A percentile compares a stretch with the other conserved stretches of the same genome.
phyloP scores from a whole-genome alignment of 768 basidiomycete species.

The Macrolepiota fuliginosa region DNA sequence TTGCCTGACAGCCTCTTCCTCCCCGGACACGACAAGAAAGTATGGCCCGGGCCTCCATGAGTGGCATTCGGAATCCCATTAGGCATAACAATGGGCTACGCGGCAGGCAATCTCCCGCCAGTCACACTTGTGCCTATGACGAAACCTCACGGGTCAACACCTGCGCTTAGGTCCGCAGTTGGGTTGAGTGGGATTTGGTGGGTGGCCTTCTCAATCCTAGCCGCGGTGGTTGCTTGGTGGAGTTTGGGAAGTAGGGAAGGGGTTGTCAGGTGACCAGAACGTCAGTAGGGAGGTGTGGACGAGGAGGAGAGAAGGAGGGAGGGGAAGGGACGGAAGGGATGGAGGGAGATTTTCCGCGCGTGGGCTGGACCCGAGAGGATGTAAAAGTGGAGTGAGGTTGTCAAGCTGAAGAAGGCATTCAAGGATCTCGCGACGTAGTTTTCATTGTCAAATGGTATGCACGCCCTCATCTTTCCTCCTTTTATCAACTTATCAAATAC shows the following conservation, averaged over 20 bases:
- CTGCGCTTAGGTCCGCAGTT: constrained; percentile 78
- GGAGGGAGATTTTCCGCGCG: constrained; percentile 55
- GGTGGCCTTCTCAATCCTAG: constrained; percentile 78
- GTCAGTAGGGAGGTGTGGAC: constrained; percentile 12
- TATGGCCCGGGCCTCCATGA: constrained; percentile 57
- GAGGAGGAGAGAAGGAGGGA: constrained; percentile 9
- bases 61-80: constrained; percentile 77
- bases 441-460: too few species aligned
- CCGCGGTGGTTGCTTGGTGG: constrained; percentile 67
- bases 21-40: constrained; percentile 25
- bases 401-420: too few species aligned
- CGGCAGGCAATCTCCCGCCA: constrained; percentile 76
- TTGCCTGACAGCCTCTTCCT: neutral
- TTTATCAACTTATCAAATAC: too few species aligned
- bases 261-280: constrained; percentile 13
- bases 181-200: constrained; percentile 88
- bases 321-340: constrained; percentile 39
- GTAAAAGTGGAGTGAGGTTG: too few species aligned
- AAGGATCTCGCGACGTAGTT: too few species aligned
- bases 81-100: constrained; percentile 86
- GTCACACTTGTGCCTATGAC: constrained; percentile 78
- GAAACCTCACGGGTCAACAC: constrained; percentile 68
- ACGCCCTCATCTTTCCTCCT: too few species aligned
- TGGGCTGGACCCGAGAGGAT: too few species aligned
- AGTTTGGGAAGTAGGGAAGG: constrained; percentile 9